A percentile compares a stretch with the other conserved stretches of the same genome.
These are phyloP conservation scores for Exophiala oligosperma DNA, from an alignment of 2,329 filamentous ascomycete species.

Conservation along the genomic window DNA sequence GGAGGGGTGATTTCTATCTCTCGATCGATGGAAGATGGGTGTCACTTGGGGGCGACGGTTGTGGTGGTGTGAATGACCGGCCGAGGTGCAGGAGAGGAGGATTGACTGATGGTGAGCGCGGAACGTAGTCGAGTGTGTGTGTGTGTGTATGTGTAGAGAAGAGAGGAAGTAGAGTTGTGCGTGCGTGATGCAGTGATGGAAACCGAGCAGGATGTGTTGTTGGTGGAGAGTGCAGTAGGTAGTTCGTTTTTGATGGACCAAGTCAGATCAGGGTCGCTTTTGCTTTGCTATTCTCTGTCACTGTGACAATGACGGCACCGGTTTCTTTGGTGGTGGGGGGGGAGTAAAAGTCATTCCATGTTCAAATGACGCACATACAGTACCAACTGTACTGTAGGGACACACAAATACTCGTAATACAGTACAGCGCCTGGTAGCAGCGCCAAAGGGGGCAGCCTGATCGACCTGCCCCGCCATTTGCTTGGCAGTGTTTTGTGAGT, in stretches of 20 bases:
- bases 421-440: no score
- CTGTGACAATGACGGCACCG: neutral
- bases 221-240: neutral
- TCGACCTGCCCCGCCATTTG: neutral
- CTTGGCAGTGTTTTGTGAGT: neutral
- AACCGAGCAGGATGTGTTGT: constrained; percentile 5
- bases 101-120: neutral
- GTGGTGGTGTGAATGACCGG: neutral
- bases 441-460: neutral
- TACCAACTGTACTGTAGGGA: no score
- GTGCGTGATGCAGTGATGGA: neutral
- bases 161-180: neutral
- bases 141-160: neutral
- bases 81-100: neutral
- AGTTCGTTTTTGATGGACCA: neutral
- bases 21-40: neutral
- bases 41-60: neutral
- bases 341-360: neutral
- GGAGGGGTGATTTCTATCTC: neutral
- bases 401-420: no score
- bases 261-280: neutral
- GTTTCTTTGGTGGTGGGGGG: neutral
- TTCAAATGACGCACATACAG: neutral
- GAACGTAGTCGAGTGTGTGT: neutral
- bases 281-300: no score